Evolutionary conservation across 352 stramenopile genomes (phyloP), one percentile per base, ranked within the genome.

Genomic region (Globisporangium solare): DNA sequence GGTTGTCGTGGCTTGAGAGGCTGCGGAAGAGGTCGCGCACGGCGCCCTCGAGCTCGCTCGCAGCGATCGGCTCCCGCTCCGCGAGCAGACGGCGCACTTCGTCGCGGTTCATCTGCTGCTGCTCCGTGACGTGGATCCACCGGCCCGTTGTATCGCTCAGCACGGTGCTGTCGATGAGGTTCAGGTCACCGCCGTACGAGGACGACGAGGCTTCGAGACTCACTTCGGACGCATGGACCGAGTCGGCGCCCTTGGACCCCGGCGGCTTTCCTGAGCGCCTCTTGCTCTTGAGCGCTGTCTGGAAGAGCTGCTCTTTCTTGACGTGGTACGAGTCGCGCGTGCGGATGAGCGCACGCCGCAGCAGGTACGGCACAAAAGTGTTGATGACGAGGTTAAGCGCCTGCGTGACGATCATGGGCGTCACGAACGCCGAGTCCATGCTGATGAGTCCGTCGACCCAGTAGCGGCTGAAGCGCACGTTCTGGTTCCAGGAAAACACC

Each of bases 321-420:
- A 84, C 63, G 49, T 82, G 71, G 47, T 86, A 86, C 51, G 70
- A 77, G 48, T 86, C 71, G 7, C 75, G 58, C 12, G 76, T 73
- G 2, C 57, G 58, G 17, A 86, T 66, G 53, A 86, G 67, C 18
- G 71, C 76, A 0, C 67, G 73, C 0, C 76, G 71, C 21, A 83
- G 63, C 27, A 86, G 24, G 43, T 70, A 83, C 2, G 76, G 76
- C 32, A 86, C 73, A 24, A 86, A 86, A 13, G 76, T 86, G 51
- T 84, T 86, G 64, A 84, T 81, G 27, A 86, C 64, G 24, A 86
- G 64, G 46, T 86, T 86, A 53, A 86, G 70, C 42, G 73, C 76
- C 62, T 86, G 76, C 31, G 76, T 86, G 51, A 86, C 76, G 63
- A 86, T 84, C 70, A 86, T 80, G 32, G 76, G 76, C 32, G 76